Conservation (phyloP, 1,284 basidiomycete genomes). For the Ganoderma leucocontextum region DNA sequence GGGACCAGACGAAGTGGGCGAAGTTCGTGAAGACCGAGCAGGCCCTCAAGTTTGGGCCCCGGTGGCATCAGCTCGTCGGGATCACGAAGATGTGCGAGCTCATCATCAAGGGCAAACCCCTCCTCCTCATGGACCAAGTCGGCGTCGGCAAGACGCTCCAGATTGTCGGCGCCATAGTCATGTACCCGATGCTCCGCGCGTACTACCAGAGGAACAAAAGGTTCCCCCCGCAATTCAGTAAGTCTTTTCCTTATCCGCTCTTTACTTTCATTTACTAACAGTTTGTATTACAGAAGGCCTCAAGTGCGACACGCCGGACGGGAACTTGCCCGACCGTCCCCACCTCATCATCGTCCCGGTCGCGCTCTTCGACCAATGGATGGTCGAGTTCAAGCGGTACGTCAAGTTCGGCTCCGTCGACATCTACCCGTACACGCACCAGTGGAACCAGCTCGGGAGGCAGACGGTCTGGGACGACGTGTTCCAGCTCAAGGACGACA, state of each 20-base stretch:
- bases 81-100: conserved; percentile 1
- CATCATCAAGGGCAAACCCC: background rate
- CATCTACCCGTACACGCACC: background rate
- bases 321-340: background rate
- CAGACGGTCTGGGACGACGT: background rate
- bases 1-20: background rate
- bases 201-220: background rate
- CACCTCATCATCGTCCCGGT: background rate
- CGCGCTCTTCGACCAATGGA: background rate
- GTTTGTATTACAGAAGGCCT: background rate
- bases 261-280: background rate
- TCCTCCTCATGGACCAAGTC: background rate
- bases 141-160: background rate
- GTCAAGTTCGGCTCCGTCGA: background rate
- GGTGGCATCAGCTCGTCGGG: background rate
- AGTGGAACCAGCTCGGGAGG: background rate
- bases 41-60: background rate
- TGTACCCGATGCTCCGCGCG: background rate
- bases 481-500: background rate
- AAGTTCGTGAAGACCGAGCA: background rate
- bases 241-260: background rate
- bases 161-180: background rate
- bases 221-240: background rate
- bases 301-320: background rate
- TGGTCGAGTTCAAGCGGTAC: background rate